These are phyloP conservation scores for Metschnikowia henanensis DNA, from an alignment of 805 yeast species.

Conservation along the genomic window DNA sequence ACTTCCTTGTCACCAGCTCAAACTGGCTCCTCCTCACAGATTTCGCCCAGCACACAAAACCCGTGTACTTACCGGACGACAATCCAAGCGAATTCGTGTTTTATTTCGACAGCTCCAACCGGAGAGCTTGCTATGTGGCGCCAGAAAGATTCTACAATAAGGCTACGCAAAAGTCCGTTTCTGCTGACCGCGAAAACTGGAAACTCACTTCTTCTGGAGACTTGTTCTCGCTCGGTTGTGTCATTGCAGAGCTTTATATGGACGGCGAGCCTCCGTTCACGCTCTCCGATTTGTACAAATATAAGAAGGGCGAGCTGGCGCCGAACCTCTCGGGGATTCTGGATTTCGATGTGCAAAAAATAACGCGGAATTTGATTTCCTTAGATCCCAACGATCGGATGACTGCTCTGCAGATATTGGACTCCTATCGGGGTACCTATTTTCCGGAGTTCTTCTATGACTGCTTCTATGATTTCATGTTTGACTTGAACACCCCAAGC, in stretches of 20 bases:
- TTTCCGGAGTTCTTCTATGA: conserved; percentile 72
- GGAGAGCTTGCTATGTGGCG: conserved; percentile 88
- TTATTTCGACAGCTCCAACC: conserved; percentile 85
- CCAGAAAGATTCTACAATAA: conserved; percentile 78
- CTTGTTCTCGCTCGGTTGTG: conserved; percentile 80
- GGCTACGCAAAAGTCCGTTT: conserved; percentile 17
- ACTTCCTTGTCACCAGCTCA: conserved; percentile 83
- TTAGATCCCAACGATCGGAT: conserved; percentile 62
- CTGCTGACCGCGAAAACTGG: conserved; percentile 1
- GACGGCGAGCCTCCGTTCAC: conserved; percentile 90
- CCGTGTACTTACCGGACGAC: conserved; percentile 82
- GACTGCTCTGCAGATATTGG: conserved; percentile 53
- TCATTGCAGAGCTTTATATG: conserved; percentile 80
- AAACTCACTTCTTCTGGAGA: conserved; percentile 68
- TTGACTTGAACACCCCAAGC: conserved; percentile 26
- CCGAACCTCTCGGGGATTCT: conserved; percentile 63
- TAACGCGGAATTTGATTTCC: conserved; percentile 64
- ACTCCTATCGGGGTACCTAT: conserved; percentile 45
- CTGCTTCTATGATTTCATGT: conserved; percentile 68
- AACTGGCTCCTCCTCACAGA: conserved; percentile 84
- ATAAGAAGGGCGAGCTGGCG: conserved; percentile 62
- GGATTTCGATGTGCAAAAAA: conserved; percentile 47
- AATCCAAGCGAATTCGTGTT: conserved; percentile 92
- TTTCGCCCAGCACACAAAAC: conserved; percentile 77
- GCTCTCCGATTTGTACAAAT: conserved; percentile 82